Evolutionary conservation across 2,329 filamentous ascomycete genomes (phyloP), one percentile per base, ranked within the genome.

Genomic region (Calycina marina): DNA sequence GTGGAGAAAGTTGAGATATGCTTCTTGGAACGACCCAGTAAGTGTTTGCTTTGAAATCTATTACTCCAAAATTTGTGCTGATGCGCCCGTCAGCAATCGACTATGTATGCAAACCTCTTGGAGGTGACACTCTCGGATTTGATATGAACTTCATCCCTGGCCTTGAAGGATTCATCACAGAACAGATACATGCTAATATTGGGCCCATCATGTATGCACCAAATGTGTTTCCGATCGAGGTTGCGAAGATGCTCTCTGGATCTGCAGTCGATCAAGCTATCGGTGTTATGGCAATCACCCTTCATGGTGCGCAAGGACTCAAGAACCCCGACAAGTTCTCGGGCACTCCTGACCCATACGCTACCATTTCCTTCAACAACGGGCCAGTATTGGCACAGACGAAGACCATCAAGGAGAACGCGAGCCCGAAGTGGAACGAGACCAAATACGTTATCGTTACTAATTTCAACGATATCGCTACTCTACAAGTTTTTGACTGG

Each of bases 111-210:
- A 98, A 98, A 57, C 90, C 90, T 3, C 70, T 98, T 10, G 90
- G 90, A 46, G 92, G 92, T 39, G 90, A 98, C 39, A 86, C 71
- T 3, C 83, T 98, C 42, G 90, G 90, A 24, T 94, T 98, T 53
- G 90, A 98, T 51, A 96, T 98, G 66, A 96, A 94, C 61, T 94
- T 98, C 58, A 92, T 98, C 45, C 90, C 90, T 12, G 88, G 88
- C 45, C 68, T 98, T 14, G 86, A 96, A 56, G 70, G 57, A 35
- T 98, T 98, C 57, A 98, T 98, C 48, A 75, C 82, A 53, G 90
- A 98, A 47, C 84, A 93, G 60, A 93, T 98, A 32, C 92, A 98
- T 56, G 81, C 79, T 41, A 94, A 88, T 50, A 61, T 98, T 30
- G 79, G 74, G 2, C 92, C 90, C 0, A 96, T 98, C 79, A 93